These are phyloP conservation scores for Haplographium delicatum DNA, from an alignment of 495 filamentous ascomycete genomes.

Conservation along the genomic window DNA sequence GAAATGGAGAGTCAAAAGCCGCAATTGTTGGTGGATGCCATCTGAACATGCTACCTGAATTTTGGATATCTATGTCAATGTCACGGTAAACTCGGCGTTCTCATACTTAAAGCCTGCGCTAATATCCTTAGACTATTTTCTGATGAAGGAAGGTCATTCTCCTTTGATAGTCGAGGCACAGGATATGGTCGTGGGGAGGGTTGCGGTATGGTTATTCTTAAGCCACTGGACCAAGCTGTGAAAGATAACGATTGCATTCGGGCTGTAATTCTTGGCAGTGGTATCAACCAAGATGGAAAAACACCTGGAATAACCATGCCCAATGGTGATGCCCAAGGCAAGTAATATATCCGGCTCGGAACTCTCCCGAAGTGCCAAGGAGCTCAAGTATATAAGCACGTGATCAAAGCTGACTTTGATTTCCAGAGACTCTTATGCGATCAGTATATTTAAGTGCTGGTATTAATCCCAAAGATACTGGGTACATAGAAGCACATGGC, in stretches of 20 bases:
- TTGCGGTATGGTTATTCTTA: conserved; percentile 52
- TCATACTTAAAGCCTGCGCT: not conserved
- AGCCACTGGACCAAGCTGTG: conserved; percentile 52
- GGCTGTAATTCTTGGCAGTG: conserved; percentile 54
- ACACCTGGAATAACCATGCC: conserved; percentile 56
- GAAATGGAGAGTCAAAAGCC: conserved; percentile 45
- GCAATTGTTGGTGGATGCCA: conserved; percentile 19
- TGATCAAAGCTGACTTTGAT: conserved; percentile 42
- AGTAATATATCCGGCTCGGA: conserved; percentile 11
- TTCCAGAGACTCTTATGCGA: conserved; percentile 51
- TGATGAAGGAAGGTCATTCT: conserved; percentile 43
- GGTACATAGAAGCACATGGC: conserved; percentile 46
- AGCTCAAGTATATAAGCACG: too few relatives aligned
- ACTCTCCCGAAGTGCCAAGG: not conserved
- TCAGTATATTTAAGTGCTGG: conserved; percentile 44
- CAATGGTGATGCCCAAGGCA: conserved; percentile 51
- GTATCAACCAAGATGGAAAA: conserved; percentile 59
- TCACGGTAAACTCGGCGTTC: conserved; percentile 15
- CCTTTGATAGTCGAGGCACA: conserved; percentile 58
- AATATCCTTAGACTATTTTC: conserved; percentile 23
- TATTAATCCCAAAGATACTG: conserved; percentile 41
- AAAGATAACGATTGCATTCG: conserved; percentile 53
- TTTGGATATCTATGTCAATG: conserved; percentile 30
- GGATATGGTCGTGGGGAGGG: conserved; percentile 67
- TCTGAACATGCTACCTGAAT: conserved; percentile 18